Evolutionary conservation across 2,329 filamentous ascomycete species (phyloP).

Genomic region (Phyllosticta ampelicida): DNA sequence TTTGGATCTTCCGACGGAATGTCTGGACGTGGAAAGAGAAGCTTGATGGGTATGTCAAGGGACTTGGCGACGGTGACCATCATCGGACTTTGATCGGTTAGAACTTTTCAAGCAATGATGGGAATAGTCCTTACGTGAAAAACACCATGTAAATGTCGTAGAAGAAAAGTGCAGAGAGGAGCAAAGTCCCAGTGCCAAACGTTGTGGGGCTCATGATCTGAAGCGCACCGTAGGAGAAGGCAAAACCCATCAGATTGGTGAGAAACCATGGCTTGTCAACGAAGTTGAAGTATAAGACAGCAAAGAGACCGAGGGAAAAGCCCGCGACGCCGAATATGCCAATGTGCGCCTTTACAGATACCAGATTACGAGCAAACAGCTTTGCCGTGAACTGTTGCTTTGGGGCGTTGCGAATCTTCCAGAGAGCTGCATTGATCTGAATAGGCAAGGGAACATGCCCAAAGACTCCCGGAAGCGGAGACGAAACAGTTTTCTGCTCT

Average conservation of each 20-base stretch:
- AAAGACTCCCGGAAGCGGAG: constrained; percentile 43
- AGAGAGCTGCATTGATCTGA: constrained; percentile 29
- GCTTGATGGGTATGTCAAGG: constrained; percentile 85
- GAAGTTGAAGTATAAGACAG: constrained; percentile 54
- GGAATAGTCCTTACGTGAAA: constrained; percentile 50
- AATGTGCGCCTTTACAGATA: constrained; percentile 42
- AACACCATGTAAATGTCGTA: constrained; percentile 95
- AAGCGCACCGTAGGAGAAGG: constrained; percentile 73
- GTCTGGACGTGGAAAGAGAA: constrained; percentile 64
- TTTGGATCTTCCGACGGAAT: constrained; percentile 34
- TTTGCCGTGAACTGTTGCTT: constrained; percentile 42
- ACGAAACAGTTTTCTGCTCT: constrained; percentile 18
- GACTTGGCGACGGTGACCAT: constrained; percentile 84
- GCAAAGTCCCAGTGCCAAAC: constrained; percentile 67
- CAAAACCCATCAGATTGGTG: constrained; percentile 78
- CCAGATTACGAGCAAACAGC: constrained; percentile 43
- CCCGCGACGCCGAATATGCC: constrained; percentile 45
- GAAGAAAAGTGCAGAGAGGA: constrained; percentile 72
- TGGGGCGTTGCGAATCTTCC: constrained; percentile 38
- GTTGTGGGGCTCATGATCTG: constrained; percentile 82
- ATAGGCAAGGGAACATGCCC: constrained; percentile 37
- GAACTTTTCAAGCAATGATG: not conserved
- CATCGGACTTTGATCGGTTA: constrained; percentile 45
- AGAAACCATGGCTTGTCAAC: constrained; percentile 55
- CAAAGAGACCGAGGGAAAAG: constrained; percentile 42